These are phyloP conservation scores for Aureobasidium musti DNA, from an alignment of 2,329 filamentous ascomycete genomes.

Conservation along the genomic window DNA sequence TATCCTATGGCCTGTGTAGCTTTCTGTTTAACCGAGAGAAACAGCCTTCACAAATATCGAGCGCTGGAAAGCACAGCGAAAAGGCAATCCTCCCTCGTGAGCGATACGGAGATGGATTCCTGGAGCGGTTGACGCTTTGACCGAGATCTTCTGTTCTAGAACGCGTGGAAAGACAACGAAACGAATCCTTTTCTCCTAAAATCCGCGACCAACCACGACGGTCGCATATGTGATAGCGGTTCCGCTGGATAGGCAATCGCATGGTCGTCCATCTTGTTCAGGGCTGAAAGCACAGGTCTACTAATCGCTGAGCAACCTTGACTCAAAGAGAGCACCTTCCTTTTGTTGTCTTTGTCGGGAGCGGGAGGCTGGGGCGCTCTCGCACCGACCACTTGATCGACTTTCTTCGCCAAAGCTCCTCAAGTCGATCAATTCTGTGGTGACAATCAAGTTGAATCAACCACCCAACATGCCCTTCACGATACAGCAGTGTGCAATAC, in stretches of 20 bases:
- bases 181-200: background rate
- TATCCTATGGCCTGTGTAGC: background rate
- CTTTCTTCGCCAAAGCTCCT: background rate
- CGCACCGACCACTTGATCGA: background rate
- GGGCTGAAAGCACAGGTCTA: background rate
- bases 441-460: no score
- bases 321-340: background rate
- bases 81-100: background rate
- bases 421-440: background rate
- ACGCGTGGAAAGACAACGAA: background rate
- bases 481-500: constrained; percentile 61
- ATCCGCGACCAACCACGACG: background rate
- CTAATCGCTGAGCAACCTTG: background rate
- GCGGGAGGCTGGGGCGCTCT: background rate
- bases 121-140: background rate
- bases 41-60: background rate
- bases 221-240: background rate
- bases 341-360: background rate
- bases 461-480: constrained; percentile 16
- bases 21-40: background rate
- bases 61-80: background rate
- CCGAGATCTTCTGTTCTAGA: constrained; percentile 10
- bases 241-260: background rate
- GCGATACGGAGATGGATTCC: background rate
- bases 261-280: background rate